phyloP scores from a whole-genome alignment of 2,329 filamentous ascomycete genomes.

The Botrytis tulipae region DNA sequence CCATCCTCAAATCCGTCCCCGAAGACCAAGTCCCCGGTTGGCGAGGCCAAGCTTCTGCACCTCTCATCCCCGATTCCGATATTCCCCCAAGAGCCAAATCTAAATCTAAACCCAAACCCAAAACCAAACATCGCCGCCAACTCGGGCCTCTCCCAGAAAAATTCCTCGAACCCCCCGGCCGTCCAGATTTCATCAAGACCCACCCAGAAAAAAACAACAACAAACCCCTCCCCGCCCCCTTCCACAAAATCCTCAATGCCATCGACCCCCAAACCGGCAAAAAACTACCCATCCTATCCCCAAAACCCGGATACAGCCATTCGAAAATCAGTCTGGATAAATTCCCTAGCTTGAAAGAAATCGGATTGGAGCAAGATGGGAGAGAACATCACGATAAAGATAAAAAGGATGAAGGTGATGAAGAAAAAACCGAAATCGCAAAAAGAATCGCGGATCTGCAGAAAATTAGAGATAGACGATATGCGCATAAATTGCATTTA shows the following conservation, averaged over 20 bases:
- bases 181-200: constrained; percentile 2
- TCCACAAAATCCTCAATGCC: not conserved
- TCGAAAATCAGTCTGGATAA: constrained; percentile 1
- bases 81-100: not conserved
- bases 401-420: not conserved
- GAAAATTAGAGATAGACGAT: not conserved
- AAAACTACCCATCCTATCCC: not conserved
- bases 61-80: not conserved
- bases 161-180: constrained; percentile 3
- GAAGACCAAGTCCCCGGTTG: not conserved
- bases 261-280: not conserved
- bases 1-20: not conserved
- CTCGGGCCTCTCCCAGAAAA: not conserved
- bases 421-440: not conserved
- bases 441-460: not conserved
- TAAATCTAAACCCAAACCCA: not conserved
- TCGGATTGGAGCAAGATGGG: not conserved
- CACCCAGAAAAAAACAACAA: constrained; percentile 5
- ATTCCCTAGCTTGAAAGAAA: not conserved
- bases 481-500: not conserved
- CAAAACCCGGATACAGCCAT: not conserved
- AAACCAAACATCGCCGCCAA: not conserved
- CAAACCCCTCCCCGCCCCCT: not conserved
- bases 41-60: not conserved
- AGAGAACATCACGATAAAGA: too few species aligned